Evolutionary conservation across 495 filamentous ascomycete species (phyloP), one percentile per base, ranked within the genome.

Genomic region (Hypoxylon subgilvum): DNA sequence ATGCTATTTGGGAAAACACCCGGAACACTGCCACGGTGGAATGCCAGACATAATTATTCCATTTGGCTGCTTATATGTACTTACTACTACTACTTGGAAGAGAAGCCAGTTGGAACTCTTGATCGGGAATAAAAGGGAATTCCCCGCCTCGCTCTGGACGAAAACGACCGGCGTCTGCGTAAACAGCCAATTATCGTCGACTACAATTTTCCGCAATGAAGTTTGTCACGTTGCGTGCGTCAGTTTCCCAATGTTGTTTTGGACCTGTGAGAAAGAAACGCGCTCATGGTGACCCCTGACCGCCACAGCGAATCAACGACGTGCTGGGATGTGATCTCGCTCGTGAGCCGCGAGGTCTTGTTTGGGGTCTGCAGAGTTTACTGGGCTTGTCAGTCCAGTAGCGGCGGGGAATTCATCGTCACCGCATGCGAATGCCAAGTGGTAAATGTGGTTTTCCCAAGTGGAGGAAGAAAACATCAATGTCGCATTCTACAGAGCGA

Each of bases 201-300:
- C 23, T 30, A 34, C n/a, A 39, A 54, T 48, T 57, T 53, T 57
- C 60, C 52, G 48, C 36, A 46, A 22, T 25, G 12, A 39, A 38
- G 48, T 43, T 56, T 50, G 60, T 58, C 53, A 63, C 42, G 23
- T 58, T 63, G 53, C 60, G 53, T 63, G 52, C 52, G 35, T 58
- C 32, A 8, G 30, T 52, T 64, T 64, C 57, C 61, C 40, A 59
- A 51, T 64, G 54, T 64, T 64, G 61, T 64, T 64, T 64, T 64
- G 61, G 31, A 55, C 61, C 54, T 55, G 61, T 55, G 49, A 64
- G 48, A 54, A 57, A 58, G 53, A 64, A 58, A 64, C 61, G 54
- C 61, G 61, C 35, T 49, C 28, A 23, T 16, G 44, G 45, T 21
- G 21, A n/a, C 49, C 61, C 61, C 45, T 59, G 61, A 39, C 31